Conservation (phyloP, 495 filamentous ascomycete genomes). For the Aspergillus sclerotioniger region DNA sequence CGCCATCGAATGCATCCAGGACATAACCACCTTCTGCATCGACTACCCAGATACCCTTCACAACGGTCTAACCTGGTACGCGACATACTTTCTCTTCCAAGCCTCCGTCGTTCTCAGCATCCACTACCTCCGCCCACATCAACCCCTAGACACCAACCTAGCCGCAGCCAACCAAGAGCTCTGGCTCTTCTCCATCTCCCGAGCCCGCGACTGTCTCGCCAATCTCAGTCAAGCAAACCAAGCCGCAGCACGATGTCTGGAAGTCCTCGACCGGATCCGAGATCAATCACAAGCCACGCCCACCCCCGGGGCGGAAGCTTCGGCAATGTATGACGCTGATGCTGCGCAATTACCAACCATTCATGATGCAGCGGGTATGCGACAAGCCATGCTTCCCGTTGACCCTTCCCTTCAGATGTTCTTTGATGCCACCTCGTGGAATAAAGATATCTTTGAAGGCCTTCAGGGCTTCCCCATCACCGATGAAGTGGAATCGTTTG, state of each 20-base stretch:
- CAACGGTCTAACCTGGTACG: constrained; percentile 21
- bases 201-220: constrained; percentile 18
- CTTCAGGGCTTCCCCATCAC: constrained; percentile 21
- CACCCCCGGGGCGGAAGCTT: not conserved
- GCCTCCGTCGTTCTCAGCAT: constrained; percentile 22
- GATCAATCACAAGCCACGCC: constrained; percentile 3
- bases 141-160: constrained; percentile 1
- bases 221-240: constrained; percentile 12
- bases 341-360: not conserved
- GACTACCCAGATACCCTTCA: constrained; percentile 16
- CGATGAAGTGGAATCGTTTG: constrained; percentile 17
- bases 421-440: constrained; percentile 20
- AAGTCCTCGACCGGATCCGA: constrained; percentile 17
- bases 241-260: constrained; percentile 20
- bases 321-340: not conserved
- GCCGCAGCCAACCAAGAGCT: constrained; percentile 14
- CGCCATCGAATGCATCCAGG: constrained; percentile 22
- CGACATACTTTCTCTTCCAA: constrained; percentile 25
- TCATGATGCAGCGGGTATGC: not conserved
- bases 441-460: constrained; percentile 20
- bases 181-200: constrained; percentile 16
- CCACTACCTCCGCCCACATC: constrained; percentile 11
- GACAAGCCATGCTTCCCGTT: constrained; percentile 8
- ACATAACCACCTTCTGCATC: constrained; percentile 18
- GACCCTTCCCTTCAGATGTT: constrained; percentile 24